Percentiles rank a stretch among this genome's conserved stretches.
phyloP scores from a whole-genome alignment of 495 filamentous ascomycete species.

The Choiromyces venosus region DNA sequence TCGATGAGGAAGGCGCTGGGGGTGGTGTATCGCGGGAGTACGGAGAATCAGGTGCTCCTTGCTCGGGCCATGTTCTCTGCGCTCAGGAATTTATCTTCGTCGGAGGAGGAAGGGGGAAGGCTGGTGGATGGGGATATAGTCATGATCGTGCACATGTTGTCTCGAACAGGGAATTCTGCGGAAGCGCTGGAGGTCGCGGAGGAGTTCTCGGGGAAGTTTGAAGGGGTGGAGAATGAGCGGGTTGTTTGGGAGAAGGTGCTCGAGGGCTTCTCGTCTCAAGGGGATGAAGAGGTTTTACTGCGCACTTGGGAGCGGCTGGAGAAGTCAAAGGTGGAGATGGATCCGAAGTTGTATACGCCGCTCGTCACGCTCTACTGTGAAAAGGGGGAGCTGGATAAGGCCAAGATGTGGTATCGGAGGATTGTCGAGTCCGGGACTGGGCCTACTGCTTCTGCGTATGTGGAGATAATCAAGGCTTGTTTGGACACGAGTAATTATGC shows the following conservation, averaged over 20 bases:
- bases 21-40: conserved; percentile 6
- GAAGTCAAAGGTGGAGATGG: conserved; percentile 42
- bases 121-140: conserved; percentile 55
- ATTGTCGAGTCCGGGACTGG: conserved; percentile 47
- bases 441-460: conserved; percentile 50
- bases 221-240: background rate
- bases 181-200: conserved; percentile 29
- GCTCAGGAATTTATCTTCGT: background rate
- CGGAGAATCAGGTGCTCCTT: conserved; percentile 9
- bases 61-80: conserved; percentile 32
- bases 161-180: conserved; percentile 8
- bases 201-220: background rate
- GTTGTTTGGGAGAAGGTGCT: conserved; percentile 57
- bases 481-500: conserved; percentile 55
- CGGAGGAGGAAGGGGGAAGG: background rate
- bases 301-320: conserved; percentile 43
- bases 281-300: conserved; percentile 53
- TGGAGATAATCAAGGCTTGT: conserved; percentile 52
- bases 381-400: conserved; percentile 50
- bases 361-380: conserved; percentile 53
- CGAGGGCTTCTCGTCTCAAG: conserved; percentile 61
- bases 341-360: conserved; percentile 45
- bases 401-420: conserved; percentile 61
- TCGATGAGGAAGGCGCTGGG: conserved; percentile 15
- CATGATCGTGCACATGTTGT: conserved; percentile 55